These are phyloP conservation scores for Phytophthora europaea DNA, from an alignment of 352 stramenopile genomes.

Conservation along the genomic window DNA sequence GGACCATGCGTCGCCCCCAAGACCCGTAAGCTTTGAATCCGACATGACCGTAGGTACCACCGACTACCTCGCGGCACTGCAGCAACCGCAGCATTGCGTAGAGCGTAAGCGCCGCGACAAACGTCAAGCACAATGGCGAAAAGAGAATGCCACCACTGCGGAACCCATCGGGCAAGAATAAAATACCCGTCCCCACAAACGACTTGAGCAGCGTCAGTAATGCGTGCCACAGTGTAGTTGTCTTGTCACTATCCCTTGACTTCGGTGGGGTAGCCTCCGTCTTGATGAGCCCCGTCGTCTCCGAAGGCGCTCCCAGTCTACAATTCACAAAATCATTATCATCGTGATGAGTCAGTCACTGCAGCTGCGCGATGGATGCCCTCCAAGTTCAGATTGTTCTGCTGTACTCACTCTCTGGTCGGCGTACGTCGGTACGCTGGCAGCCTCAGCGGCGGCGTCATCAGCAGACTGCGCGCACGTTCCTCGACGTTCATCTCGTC, in stretches of 20 bases:
- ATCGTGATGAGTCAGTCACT: constrained; percentile 15
- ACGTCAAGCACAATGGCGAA: constrained; percentile 69
- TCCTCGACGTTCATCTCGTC: constrained; percentile 79
- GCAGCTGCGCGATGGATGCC: not conserved
- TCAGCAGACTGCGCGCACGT: constrained; percentile 69
- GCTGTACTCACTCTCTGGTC: constrained; percentile 29
- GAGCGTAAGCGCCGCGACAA: constrained; percentile 73
- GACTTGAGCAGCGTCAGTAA: constrained; percentile 84
- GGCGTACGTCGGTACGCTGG: constrained; percentile 46
- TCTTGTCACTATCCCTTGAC: constrained; percentile 68
- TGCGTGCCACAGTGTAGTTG: constrained; percentile 82
- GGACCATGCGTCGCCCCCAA: constrained; percentile 80
- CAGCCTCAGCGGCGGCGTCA: constrained; percentile 61
- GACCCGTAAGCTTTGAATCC: constrained; percentile 71
- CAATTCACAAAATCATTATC: constrained; percentile 18
- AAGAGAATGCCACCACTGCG: constrained; percentile 79
- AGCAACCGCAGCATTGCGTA: constrained; percentile 84
- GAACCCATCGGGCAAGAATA: constrained; percentile 85
- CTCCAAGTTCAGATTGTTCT: not conserved
- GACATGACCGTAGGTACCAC: constrained; percentile 84
- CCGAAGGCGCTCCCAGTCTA: constrained; percentile 41
- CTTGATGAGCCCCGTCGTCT: constrained; percentile 46
- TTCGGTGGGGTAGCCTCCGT: constrained; percentile 13
- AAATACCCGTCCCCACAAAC: constrained; percentile 83
- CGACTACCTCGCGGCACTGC: constrained; percentile 72